Percentiles rank a stretch among this genome's conserved stretches.
These are phyloP conservation scores for Dissoconium aciculare DNA, from an alignment of 2,329 filamentous ascomycete genomes.

Conservation along the genomic window DNA sequence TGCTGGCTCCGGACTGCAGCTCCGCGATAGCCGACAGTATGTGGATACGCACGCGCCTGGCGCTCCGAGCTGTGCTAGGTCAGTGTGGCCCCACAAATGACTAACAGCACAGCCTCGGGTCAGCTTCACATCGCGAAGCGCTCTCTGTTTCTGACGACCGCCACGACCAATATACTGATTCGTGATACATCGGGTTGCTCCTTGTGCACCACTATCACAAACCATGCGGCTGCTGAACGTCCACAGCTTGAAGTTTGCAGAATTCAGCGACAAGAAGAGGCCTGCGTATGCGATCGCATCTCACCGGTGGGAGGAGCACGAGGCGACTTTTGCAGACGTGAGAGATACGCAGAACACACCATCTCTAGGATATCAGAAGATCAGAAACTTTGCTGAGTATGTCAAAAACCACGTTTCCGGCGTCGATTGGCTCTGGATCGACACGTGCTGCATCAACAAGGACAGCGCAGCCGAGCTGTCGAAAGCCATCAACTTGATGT, in stretches of 20 bases:
- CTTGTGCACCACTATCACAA: no score
- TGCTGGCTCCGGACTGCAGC: no score
- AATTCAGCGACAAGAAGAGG: conserved; percentile 1
- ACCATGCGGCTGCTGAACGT: conserved; percentile 5
- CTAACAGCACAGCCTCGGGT: no score
- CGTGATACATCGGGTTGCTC: no score
- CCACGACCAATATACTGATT: no score
- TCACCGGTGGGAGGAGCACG: conserved; percentile 5
- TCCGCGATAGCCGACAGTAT: no score
- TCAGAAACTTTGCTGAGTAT: conserved; percentile 3
- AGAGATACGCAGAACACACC: not conserved
- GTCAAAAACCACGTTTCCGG: conserved; percentile 1
- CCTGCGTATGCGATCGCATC: conserved; percentile 7
- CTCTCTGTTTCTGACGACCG: no score
- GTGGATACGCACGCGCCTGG: no score
- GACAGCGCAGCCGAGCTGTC: conserved; percentile 7
- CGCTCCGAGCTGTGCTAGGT: no score
- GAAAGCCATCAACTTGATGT: conserved; percentile 13
- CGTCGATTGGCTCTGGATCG: conserved; percentile 6
- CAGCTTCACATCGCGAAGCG: no score
- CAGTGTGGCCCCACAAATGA: no score
- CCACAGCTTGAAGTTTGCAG: conserved; percentile 1
- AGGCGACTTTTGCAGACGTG: conserved; percentile 5
- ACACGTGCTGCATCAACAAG: conserved; percentile 10
- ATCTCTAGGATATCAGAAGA: conserved; percentile 6